phyloP scores from a whole-genome alignment of 768 basidiomycete species.

The Leccinum ochraceum region DNA sequence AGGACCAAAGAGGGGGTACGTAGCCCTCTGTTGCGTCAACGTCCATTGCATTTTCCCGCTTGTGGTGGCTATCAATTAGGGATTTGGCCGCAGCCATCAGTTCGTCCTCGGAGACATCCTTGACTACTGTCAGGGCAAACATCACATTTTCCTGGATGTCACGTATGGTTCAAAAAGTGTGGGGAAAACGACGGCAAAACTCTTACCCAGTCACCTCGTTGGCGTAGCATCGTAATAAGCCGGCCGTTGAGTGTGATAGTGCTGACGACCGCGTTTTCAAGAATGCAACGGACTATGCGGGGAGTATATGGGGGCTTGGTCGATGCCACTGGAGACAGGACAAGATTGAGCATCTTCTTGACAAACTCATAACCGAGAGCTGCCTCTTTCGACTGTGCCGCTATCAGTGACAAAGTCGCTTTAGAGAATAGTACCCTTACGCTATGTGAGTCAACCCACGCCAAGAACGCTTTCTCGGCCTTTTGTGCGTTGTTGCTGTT shows the following conservation, averaged over 20 bases:
- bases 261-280: constrained; percentile 56
- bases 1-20: constrained; percentile 36
- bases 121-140: constrained; percentile 52
- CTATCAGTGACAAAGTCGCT: constrained; percentile 1
- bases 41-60: constrained; percentile 33
- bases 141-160: constrained; percentile 40
- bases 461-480: constrained; percentile 61
- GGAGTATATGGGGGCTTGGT: constrained; percentile 49
- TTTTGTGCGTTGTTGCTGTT: constrained; percentile 45
- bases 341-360: constrained; percentile 52
- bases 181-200: background rate
- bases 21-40: constrained; percentile 35
- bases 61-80: constrained; percentile 43
- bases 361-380: constrained; percentile 52
- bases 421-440: constrained; percentile 3
- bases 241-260: constrained; percentile 63
- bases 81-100: constrained; percentile 52
- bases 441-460: constrained; percentile 51
- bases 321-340: constrained; percentile 45
- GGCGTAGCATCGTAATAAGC: constrained; percentile 52
- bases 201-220: constrained; percentile 69
- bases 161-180: background rate
- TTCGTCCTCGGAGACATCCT: constrained; percentile 67
- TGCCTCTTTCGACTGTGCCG: constrained; percentile 17
- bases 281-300: constrained; percentile 56